Conservation (phyloP, 2,329 filamentous ascomycete species). For the Fusarium pseudoanthophilum region DNA sequence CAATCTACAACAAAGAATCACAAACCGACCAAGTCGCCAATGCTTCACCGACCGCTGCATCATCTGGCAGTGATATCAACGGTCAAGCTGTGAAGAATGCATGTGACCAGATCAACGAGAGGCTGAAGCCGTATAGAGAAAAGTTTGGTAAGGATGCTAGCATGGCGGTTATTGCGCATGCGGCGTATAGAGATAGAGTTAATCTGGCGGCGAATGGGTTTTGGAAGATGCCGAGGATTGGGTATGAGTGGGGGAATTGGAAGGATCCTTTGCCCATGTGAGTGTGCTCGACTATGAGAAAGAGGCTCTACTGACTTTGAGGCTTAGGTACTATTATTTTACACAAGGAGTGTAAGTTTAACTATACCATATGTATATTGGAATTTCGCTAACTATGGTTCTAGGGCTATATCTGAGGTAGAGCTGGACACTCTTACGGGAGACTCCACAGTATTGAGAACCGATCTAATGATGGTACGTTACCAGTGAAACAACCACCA, state of each 20-base stretch:
- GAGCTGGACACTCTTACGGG: background rate
- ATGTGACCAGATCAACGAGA: background rate
- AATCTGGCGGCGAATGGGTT: conserved; percentile 91
- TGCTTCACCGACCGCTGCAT: background rate
- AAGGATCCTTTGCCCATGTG: conserved; percentile 82
- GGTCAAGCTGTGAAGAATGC: conserved; percentile 3
- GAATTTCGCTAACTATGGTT: background rate
- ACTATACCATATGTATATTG: no score
- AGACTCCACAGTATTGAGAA: background rate
- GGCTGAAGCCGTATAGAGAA: background rate
- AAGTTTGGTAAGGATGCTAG: background rate
- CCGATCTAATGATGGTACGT: conserved; percentile 2
- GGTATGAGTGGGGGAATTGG: conserved; percentile 88
- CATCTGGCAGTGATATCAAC: background rate
- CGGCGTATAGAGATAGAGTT: conserved; percentile 69
- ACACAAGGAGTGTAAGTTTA: background rate
- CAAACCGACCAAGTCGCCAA: conserved; percentile 1
- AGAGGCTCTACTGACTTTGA: background rate
- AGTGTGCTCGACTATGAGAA: rapidly evolving
- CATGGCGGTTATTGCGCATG: background rate
- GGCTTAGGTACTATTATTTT: conserved; percentile 1
- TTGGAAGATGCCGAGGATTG: conserved; percentile 92
- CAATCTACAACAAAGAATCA: background rate
- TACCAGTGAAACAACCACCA: rapidly evolving
- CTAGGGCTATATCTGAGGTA: background rate